phyloP scores from a whole-genome alignment of 257 asterid genomes.

The Jacaranda mimosifolia region DNA sequence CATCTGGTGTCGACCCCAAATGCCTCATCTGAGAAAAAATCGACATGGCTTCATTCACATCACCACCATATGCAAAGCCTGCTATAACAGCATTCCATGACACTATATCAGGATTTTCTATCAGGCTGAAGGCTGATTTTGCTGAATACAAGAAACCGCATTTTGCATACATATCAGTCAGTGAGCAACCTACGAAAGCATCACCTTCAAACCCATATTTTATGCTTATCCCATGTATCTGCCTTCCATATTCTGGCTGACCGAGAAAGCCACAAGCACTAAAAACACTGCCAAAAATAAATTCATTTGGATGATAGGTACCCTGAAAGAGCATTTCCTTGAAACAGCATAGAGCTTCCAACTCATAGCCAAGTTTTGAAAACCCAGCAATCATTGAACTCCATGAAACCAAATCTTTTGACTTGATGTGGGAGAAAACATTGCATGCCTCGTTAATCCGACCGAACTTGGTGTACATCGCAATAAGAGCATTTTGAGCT shows the following conservation, averaged over 20 bases:
- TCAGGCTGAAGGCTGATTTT: conserved; percentile 59
- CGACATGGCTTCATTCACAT: conserved; percentile 58
- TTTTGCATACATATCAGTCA: conserved; percentile 85
- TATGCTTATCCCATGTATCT: conserved; percentile 66
- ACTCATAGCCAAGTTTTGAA: conserved; percentile 73
- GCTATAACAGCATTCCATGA: conserved; percentile 79
- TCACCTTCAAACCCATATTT: conserved; percentile 62
- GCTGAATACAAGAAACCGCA: conserved; percentile 65
- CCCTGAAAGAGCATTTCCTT: conserved; percentile 64
- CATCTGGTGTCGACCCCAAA: conserved; percentile 57
- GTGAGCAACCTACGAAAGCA: conserved; percentile 69
- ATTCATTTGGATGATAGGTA: conserved; percentile 62
- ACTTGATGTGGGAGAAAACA: conserved; percentile 54
- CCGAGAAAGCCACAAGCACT: conserved; percentile 68
- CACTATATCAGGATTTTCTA: conserved; percentile 67
- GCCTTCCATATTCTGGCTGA: conserved; percentile 63
- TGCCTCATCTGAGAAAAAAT: conserved; percentile 70
- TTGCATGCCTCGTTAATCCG: conserved; percentile 48
- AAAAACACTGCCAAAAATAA: conserved; percentile 70
- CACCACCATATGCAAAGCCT: conserved; percentile 66
- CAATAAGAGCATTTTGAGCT: conserved; percentile 76
- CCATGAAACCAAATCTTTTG: conserved; percentile 81
- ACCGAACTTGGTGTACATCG: conserved; percentile 70
- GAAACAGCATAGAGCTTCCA: conserved; percentile 61
- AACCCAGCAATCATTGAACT: conserved; percentile 82